Conservation (phyloP, 2,329 filamentous ascomycete genomes). For the Dothideomycetes sp. region DNA sequence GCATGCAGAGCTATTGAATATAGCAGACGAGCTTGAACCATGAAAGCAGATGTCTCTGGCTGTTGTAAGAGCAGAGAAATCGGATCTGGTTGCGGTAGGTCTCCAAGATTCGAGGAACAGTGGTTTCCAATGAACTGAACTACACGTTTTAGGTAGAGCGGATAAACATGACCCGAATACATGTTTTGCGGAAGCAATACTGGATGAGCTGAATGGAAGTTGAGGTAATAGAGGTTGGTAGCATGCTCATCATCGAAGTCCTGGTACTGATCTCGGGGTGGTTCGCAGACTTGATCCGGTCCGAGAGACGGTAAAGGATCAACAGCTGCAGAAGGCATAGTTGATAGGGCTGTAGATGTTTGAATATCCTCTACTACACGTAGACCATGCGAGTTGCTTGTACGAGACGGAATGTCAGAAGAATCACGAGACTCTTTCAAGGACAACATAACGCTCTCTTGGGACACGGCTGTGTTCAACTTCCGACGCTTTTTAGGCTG, state of each 20-base stretch:
- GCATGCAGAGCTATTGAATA: constrained; percentile 72
- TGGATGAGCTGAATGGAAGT: constrained; percentile 48
- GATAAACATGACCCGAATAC: constrained; percentile 32
- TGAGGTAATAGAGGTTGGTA: constrained; percentile 46
- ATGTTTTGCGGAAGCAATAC: constrained; percentile 43
- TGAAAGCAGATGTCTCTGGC: constrained; percentile 34
- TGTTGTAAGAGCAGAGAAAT: constrained; percentile 37
- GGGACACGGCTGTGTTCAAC: constrained; percentile 44
- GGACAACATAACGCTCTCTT: no score
- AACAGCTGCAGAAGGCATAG: no score
- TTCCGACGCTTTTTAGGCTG: constrained; percentile 40
- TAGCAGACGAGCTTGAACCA: constrained; percentile 70
- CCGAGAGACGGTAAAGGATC: no score
- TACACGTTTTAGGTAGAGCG: constrained; percentile 42
- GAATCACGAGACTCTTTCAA: constrained; percentile 8
- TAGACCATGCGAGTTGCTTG: no score
- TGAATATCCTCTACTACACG: no score
- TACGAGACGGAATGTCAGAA: no score
- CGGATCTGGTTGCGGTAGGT: constrained; percentile 35
- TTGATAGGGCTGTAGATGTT: no score
- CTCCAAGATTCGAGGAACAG: constrained; percentile 39
- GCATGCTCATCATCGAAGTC: constrained; percentile 29
- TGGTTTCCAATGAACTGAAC: constrained; percentile 49
- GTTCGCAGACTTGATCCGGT: no score
- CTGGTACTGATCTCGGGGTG: no score